Conservation (phyloP, 2,329 filamentous ascomycete genomes). For the Ophiostoma angusticollis region DNA sequence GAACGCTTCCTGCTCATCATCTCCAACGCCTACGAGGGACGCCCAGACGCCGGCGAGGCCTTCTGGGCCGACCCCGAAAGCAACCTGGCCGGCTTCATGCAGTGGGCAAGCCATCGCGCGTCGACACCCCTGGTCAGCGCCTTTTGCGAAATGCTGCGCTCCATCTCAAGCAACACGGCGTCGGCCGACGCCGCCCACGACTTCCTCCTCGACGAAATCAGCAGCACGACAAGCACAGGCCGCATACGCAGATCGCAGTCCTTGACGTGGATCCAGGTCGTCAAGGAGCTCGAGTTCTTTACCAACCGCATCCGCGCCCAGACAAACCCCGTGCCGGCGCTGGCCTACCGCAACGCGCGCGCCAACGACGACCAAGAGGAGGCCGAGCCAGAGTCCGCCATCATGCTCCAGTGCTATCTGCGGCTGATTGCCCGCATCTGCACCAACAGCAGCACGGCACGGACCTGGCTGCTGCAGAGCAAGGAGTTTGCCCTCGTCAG, state of each 20-base stretch:
- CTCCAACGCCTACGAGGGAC: constrained; percentile 77
- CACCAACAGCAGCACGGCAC: constrained; percentile 56
- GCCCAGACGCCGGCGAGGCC: constrained; percentile 68
- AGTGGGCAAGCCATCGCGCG: constrained; percentile 91
- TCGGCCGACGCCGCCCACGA: constrained; percentile 77
- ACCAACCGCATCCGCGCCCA: constrained; percentile 66
- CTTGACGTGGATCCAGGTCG: constrained; percentile 85
- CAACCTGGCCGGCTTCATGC: constrained; percentile 85
- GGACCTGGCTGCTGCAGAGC: constrained; percentile 57
- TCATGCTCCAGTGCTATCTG: constrained; percentile 93
- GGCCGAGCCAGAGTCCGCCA: constrained; percentile 78
- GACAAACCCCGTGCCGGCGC: constrained; percentile 40
- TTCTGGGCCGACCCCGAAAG: constrained; percentile 92
- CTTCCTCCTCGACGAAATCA: constrained; percentile 78
- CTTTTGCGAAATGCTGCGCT: constrained; percentile 91
- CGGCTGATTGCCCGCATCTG: constrained; percentile 75
- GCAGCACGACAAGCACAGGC: constrained; percentile 45
- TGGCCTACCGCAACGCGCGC: constrained; percentile 46
- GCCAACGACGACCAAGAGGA: constrained; percentile 56
- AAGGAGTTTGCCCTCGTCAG: constrained; percentile 52
- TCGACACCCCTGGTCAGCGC: constrained; percentile 93
- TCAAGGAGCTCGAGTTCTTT: constrained; percentile 79
- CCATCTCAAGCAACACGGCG: constrained; percentile 69
- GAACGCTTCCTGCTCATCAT: constrained; percentile 89
- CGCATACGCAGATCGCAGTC: constrained; percentile 75